These are phyloP conservation scores for Chaetomium tenue DNA, from an alignment of 495 filamentous ascomycete genomes.

Conservation along the genomic window DNA sequence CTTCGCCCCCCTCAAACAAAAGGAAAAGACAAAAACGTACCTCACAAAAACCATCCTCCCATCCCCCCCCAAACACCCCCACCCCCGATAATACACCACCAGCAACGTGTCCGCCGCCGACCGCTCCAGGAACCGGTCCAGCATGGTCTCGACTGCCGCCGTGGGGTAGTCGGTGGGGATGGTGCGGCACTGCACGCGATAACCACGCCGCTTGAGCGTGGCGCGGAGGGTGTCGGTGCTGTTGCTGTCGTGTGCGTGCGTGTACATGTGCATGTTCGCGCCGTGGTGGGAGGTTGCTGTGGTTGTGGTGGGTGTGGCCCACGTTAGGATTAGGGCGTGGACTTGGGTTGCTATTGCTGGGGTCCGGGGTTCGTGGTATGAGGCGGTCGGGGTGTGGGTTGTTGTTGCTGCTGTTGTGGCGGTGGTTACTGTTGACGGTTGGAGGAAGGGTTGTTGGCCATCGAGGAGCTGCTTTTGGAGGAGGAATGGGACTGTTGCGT, in stretches of 20 bases:
- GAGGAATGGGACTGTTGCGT: background rate
- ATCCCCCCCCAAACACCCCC: slow-evolving; percentile 22
- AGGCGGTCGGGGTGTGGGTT: background rate
- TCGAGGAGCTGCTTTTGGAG: background rate
- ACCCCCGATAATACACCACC: slow-evolving; percentile 32
- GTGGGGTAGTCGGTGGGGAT: slow-evolving; percentile 32
- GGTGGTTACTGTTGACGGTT: background rate
- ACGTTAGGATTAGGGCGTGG: slow-evolving; percentile 31
- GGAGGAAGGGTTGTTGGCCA: background rate
- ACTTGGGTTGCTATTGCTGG: slow-evolving; percentile 23
- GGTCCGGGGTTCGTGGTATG: slow-evolving; percentile 10
- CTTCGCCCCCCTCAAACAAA: no score
- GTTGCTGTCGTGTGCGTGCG: slow-evolving; percentile 11
- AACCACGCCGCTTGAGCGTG: slow-evolving; percentile 30
- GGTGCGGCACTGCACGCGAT: slow-evolving; percentile 30
- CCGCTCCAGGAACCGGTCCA: slow-evolving; percentile 26
- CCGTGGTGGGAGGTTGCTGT: slow-evolving; percentile 6
- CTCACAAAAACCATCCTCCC: slow-evolving; percentile 32
- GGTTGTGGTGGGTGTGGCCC: slow-evolving; percentile 19
- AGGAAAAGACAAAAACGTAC: slow-evolving; percentile 4
- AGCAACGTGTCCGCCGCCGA: slow-evolving; percentile 17
- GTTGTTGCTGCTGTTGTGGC: background rate
- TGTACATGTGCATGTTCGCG: background rate
- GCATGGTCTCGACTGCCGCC: slow-evolving; percentile 30
- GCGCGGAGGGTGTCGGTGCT: slow-evolving; percentile 26